Evolutionary conservation across 2,329 filamentous ascomycete species (phyloP), one percentile per base, ranked within the genome.

Genomic region (Penicillium sp.): DNA sequence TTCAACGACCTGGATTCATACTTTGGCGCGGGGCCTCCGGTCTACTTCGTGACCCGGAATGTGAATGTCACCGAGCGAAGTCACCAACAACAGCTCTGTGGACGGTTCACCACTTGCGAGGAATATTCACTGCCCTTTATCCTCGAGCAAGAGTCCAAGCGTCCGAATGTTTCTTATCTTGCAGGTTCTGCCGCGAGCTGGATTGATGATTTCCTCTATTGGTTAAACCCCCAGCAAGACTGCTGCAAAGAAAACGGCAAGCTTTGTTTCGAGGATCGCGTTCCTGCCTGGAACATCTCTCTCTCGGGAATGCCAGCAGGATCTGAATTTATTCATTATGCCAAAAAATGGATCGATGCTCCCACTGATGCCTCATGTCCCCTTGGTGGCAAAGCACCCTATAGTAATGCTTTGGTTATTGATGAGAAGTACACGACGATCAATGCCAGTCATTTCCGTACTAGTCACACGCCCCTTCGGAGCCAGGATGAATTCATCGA

Each of bases 1-100:
- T 99, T 99, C 76, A 92, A 97, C 69, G 94, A 99, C 71, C 80
- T 99, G 31, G 96, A 97, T 72, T 86, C 87, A 58, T 99, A 99
- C 72, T 89, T 97, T 66, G 90, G 92, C 59, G 87, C 87, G 16
- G 95, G 94, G 0, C 93, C 94, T 48, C 94, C 94, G 0, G 92
- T 99, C 8, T 99, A 97, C 74, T 99, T 99, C 72, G 91, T 99
- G 45, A 91, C 92, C 3, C 86, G 87, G 21, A 84, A 89, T 48
- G 80, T 94, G 44, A 94, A 97, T 66, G 82, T 87, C 16, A 95
- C 93, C 0, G 77, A 89, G 59, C 83, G 91, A 33, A 70, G 78
- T 34, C 84, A 91, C 59, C 95, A 99, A 73, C 88, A 90, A 70
- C 86, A 95, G 60, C 82, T 99, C 4, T 99, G 94, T 74, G 92